These are phyloP conservation scores for Venustampulla echinocandica DNA, from an alignment of 495 filamentous ascomycete genomes.

Conservation along the genomic window DNA sequence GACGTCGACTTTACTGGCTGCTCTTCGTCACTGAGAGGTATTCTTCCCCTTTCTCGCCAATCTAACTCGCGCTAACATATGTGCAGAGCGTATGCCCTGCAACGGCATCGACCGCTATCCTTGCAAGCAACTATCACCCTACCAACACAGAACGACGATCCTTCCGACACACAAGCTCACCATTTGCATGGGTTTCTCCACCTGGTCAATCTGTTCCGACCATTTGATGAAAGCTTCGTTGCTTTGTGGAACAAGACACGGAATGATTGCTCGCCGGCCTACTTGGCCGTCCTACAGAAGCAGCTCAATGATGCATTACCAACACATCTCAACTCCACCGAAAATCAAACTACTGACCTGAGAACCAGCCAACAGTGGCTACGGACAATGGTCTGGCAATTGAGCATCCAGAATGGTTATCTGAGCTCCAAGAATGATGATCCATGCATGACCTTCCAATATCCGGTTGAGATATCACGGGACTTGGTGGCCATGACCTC, in stretches of 20 bases:
- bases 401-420: conserved; percentile 41
- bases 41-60: conserved; percentile 4
- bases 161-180: conserved; percentile 42
- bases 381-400: conserved; percentile 72
- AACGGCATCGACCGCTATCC: conserved; percentile 57
- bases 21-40: conserved; percentile 65
- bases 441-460: conserved; percentile 55
- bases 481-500: conserved; percentile 58
- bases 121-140: conserved; percentile 52
- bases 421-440: conserved; percentile 39
- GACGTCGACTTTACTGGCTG: conserved; percentile 61
- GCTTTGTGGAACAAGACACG: conserved; percentile 65
- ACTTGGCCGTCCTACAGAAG: conserved; percentile 53
- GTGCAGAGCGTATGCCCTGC: conserved; percentile 60
- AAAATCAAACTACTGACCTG: conserved; percentile 62
- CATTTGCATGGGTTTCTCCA: conserved; percentile 54
- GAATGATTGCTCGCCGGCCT: conserved; percentile 46
- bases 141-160: conserved; percentile 55
- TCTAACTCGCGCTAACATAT: conserved; percentile 21
- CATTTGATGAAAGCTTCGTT: conserved; percentile 64
- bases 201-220: conserved; percentile 57
- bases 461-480: conserved; percentile 61
- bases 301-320: conserved; percentile 58
- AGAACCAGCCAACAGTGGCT: conserved; percentile 73
- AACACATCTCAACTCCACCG: conserved; percentile 49